These are phyloP conservation scores for Oryza glumipatula DNA, from an alignment of 176 grass and related monocot genomes.

Conservation along the genomic window DNA sequence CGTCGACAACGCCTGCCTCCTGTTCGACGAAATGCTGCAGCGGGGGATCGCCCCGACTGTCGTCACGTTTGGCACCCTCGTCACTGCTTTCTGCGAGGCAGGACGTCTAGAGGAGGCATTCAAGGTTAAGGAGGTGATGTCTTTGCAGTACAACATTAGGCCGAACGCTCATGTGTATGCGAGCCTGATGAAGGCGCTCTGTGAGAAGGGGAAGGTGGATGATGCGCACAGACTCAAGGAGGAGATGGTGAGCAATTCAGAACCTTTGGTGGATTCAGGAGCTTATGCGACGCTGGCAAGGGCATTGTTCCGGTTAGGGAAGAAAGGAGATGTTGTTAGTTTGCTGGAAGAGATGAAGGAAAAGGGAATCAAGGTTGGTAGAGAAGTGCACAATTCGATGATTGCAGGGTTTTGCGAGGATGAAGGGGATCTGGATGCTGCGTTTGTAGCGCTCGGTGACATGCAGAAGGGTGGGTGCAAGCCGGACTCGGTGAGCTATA, in stretches of 20 bases:
- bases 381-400: constrained; percentile 62
- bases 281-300: constrained; percentile 61
- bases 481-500: constrained; percentile 56
- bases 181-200: constrained; percentile 65
- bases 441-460: constrained; percentile 62
- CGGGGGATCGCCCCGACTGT: constrained; percentile 44
- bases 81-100: constrained; percentile 43
- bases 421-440: constrained; percentile 49
- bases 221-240: constrained; percentile 57
- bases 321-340: constrained; percentile 55
- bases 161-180: constrained; percentile 59
- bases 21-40: constrained; percentile 72
- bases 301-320: constrained; percentile 47
- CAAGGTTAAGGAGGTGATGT: constrained; percentile 56
- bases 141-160: constrained; percentile 25
- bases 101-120: constrained; percentile 48
- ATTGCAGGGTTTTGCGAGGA: constrained; percentile 62
- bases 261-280: constrained; percentile 38
- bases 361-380: constrained; percentile 47
- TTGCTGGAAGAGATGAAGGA: constrained; percentile 74
- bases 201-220: constrained; percentile 47
- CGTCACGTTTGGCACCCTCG: constrained; percentile 59
- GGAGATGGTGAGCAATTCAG: constrained; percentile 37
- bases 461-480: constrained; percentile 59
- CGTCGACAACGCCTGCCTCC: constrained; percentile 24